Percentiles rank a stretch among this genome's conserved stretches.
phyloP scores from a whole-genome alignment of 495 filamentous ascomycete species.

The Beverwykella pulmonaria region DNA sequence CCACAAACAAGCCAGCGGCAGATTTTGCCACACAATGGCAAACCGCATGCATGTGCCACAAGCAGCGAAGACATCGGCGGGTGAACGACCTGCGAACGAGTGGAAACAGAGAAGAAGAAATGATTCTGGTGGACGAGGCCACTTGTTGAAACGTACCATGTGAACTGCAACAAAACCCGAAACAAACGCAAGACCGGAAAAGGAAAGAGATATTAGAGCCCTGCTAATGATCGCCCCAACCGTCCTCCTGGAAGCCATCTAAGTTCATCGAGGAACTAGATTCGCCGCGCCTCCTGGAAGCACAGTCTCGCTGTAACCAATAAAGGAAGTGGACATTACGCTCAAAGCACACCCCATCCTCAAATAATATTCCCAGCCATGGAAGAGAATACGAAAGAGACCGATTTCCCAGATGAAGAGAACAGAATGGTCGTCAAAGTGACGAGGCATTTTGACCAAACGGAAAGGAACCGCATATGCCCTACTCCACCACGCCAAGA shows the following conservation, averaged over 20 bases:
- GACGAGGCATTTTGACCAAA: slow-evolving; percentile 20
- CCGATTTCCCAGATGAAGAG: slow-evolving; percentile 3
- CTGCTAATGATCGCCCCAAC: slow-evolving; percentile 24
- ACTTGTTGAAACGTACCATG: slow-evolving; percentile 27
- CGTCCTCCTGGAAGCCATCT: slow-evolving; percentile 11
- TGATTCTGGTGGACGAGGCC: slow-evolving; percentile 10
- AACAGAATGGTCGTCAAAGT: slow-evolving; percentile 1
- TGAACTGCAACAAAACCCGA: slow-evolving; percentile 22
- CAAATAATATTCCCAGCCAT: slow-evolving; percentile 8
- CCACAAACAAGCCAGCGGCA: background rate
- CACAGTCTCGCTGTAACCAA: slow-evolving; percentile 22
- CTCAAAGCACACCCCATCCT: slow-evolving; percentile 17
- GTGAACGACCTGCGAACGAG: slow-evolving; percentile 24
- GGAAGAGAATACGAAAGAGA: slow-evolving; percentile 2
- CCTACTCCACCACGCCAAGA: slow-evolving; percentile 31
- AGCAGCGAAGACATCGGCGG: slow-evolving; percentile 9
- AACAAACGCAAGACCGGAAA: slow-evolving; percentile 34
- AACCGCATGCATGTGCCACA: slow-evolving; percentile 32
- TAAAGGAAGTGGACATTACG: slow-evolving; percentile 31
- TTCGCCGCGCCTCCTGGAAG: slow-evolving; percentile 10
- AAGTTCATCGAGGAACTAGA: slow-evolving; percentile 28
- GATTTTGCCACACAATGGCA: slow-evolving; percentile 20
- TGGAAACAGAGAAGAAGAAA: slow-evolving; percentile 5
- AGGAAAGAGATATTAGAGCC: slow-evolving; percentile 26
- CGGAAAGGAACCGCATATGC: slow-evolving; percentile 22